phyloP scores from a whole-genome alignment of 495 filamentous ascomycete genomes.

The Venustampulla echinocandica region DNA sequence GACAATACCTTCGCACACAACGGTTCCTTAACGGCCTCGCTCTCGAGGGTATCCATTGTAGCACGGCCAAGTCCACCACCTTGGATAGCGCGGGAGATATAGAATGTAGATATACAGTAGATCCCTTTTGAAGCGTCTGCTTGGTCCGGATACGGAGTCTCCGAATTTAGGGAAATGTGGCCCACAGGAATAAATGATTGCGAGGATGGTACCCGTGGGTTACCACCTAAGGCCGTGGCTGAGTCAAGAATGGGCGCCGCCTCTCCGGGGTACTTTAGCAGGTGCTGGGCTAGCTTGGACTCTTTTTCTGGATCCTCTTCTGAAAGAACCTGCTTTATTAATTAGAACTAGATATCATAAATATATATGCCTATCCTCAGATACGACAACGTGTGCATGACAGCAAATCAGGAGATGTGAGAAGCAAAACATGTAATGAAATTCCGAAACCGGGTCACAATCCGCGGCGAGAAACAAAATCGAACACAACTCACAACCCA shows the following conservation, averaged over 20 bases:
- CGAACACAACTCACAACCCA: conserved; percentile 11
- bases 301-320: conserved; percentile 1
- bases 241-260: conserved; percentile 25
- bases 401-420: too few species aligned
- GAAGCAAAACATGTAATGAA: conserved; percentile 1
- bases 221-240: conserved; percentile 23
- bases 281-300: conserved; percentile 9
- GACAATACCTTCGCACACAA: conserved; percentile 27
- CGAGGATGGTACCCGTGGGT: conserved; percentile 23
- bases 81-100: conserved; percentile 30
- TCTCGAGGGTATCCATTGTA: conserved; percentile 30
- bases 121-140: conserved; percentile 17
- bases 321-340: conserved; percentile 13
- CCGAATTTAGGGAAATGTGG: conserved; percentile 32
- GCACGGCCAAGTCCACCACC: conserved; percentile 29
- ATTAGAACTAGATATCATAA: too few species aligned
- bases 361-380: too few species aligned
- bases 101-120: conserved; percentile 31
- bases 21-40: conserved; percentile 25
- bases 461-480: not conserved
- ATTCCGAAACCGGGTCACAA: too few species aligned
- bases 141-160: conserved; percentile 21
- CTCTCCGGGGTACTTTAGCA: conserved; percentile 18
- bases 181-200: conserved; percentile 31
- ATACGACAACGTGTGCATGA: too few species aligned